These are phyloP conservation scores for Fusarium abutilonis DNA, from an alignment of 2,329 filamentous ascomycete species.

Conservation along the genomic window DNA sequence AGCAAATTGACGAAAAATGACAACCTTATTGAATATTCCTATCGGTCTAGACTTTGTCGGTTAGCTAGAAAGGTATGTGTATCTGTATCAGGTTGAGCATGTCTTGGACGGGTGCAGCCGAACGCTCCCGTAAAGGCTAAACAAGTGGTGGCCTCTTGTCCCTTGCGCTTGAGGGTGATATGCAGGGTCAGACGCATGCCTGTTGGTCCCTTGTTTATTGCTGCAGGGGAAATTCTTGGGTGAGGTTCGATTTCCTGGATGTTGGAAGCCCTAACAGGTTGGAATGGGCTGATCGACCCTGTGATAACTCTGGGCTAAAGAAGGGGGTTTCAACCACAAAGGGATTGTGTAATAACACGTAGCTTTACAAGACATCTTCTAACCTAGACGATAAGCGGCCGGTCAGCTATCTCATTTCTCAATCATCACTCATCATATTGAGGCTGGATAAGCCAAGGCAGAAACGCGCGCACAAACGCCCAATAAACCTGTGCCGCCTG, in stretches of 20 bases:
- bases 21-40: neutral
- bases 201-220: neutral
- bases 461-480: neutral
- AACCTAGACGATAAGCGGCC: neutral
- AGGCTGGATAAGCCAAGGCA: neutral
- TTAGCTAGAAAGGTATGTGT: neutral
- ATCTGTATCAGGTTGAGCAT: neutral
- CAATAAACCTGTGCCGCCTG: too few relatives aligned
- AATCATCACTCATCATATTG: neutral
- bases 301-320: neutral
- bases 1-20: neutral
- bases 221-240: neutral
- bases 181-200: slow-evolving; percentile 2
- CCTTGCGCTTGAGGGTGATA: neutral
- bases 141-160: slow-evolving; percentile 4
- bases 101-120: neutral
- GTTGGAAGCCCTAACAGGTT: neutral
- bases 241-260: neutral
- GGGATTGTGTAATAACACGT: neutral
- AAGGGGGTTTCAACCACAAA: neutral
- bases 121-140: neutral
- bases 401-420: neutral
- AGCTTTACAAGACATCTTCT: too few relatives aligned
- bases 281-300: neutral
- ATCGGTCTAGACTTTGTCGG: neutral